These are phyloP conservation scores for Pseudogymnoascus sp. DNA, from an alignment of 2,329 filamentous ascomycete species.

Conservation along the genomic window DNA sequence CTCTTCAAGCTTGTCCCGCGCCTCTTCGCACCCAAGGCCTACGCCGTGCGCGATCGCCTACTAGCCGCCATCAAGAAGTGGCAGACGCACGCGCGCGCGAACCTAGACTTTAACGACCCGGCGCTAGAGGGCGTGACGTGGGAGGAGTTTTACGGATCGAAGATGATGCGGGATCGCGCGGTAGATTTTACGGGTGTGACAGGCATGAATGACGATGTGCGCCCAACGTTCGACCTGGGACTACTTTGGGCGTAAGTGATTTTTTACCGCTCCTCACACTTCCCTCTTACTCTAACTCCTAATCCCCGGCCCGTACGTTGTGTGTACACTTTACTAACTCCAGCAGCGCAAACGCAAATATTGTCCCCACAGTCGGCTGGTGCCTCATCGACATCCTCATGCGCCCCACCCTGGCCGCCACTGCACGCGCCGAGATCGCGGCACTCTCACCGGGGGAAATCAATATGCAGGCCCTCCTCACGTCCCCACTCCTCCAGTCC, in stretches of 20 bases:
- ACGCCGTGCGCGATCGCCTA: conserved; percentile 20
- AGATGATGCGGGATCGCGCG: conserved; percentile 22
- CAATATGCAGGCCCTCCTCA: conserved; percentile 17
- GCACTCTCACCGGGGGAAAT: conserved; percentile 13
- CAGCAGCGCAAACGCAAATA: conserved; percentile 22
- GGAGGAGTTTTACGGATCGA: conserved; percentile 27
- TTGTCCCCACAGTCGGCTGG: conserved; percentile 23
- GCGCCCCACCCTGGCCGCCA: conserved; percentile 18
- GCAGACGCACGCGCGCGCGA: conserved; percentile 20
- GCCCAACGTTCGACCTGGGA: conserved; percentile 18
- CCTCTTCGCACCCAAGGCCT: conserved; percentile 22
- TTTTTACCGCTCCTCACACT: neutral
- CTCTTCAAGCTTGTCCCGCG: conserved; percentile 22
- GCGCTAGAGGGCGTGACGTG: conserved; percentile 19
- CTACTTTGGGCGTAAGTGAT: conserved; percentile 21
- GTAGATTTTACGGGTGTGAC: conserved; percentile 10
- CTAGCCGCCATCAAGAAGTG: conserved; percentile 22
- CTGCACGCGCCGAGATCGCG: conserved; percentile 21
- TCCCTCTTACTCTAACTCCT: neutral
- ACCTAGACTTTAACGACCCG: conserved; percentile 17
- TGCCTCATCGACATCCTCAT: conserved; percentile 21
- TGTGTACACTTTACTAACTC: conserved; percentile 6
- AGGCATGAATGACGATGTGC: conserved; percentile 12
- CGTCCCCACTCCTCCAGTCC: conserved; percentile 28
- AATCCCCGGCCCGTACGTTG: neutral